phyloP scores from a whole-genome alignment of 257 asterid genomes.

The Perilla frutescens region DNA sequence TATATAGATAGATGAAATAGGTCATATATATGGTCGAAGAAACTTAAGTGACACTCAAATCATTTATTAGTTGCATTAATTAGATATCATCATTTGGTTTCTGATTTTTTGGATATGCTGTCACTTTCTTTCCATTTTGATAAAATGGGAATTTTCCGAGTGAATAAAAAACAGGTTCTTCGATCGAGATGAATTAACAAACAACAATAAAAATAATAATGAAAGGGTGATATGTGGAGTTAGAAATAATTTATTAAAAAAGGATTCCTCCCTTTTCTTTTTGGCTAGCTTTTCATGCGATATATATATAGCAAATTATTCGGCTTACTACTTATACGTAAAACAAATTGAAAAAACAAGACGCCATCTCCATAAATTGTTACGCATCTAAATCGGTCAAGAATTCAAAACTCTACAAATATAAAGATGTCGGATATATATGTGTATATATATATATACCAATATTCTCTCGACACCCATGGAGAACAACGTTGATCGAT shows the following conservation, averaged over 20 bases:
- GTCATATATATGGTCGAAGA: background rate
- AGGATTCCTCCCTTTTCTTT: background rate
- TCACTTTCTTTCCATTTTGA: conserved; percentile 34
- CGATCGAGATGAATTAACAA: too few relatives aligned
- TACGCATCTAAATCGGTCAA: too few relatives aligned
- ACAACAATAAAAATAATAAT: too few relatives aligned
- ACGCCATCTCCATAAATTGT: too few relatives aligned
- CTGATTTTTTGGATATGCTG: conserved; percentile 21
- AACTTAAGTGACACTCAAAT: conserved; percentile 36
- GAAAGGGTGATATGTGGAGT: too few relatives aligned
- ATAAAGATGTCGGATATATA: too few relatives aligned
- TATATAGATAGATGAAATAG: background rate
- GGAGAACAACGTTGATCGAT: too few relatives aligned
- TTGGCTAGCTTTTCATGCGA: background rate
- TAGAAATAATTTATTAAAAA: too few relatives aligned
- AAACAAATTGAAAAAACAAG: too few relatives aligned
- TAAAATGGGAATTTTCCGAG: conserved; percentile 10
- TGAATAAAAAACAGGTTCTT: background rate
- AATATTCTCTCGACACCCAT: too few relatives aligned
- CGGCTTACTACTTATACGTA: background rate
- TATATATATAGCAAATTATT: background rate
- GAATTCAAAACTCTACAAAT: too few relatives aligned
- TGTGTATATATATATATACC: too few relatives aligned
- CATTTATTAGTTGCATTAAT: conserved; percentile 33
- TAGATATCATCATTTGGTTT: conserved; percentile 36